These are phyloP conservation scores for Vigna hirtella DNA, from an alignment of 306 rosid species.

Conservation along the genomic window DNA sequence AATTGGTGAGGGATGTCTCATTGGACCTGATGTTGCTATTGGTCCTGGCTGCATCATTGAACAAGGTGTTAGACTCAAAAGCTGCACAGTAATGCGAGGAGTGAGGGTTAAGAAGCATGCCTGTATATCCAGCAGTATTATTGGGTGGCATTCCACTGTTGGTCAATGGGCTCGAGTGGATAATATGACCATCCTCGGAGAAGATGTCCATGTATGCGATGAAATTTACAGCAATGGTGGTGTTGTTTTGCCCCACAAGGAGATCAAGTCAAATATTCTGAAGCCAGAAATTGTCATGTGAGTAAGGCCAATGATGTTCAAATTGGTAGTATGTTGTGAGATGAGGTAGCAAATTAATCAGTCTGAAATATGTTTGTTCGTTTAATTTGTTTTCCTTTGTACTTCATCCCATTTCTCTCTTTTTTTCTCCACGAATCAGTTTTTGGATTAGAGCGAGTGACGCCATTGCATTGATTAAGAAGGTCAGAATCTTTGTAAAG, in stretches of 20 bases:
- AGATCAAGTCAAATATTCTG: constrained; percentile 90
- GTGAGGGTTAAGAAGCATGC: constrained; percentile 90
- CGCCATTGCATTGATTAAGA: constrained; percentile 37
- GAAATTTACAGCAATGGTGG: constrained; percentile 96
- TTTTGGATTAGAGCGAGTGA: constrained; percentile 43
- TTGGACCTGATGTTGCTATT: constrained; percentile 97
- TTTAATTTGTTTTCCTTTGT: constrained; percentile 21
- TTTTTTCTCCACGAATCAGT: constrained; percentile 37
- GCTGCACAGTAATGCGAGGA: constrained; percentile 96
- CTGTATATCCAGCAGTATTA: constrained; percentile 87
- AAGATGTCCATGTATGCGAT: constrained; percentile 92
- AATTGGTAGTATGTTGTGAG: constrained; percentile 37
- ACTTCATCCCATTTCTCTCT: constrained; percentile 25
- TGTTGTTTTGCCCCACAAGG: constrained; percentile 97
- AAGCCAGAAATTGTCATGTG: constrained; percentile 98
- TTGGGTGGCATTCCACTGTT: constrained; percentile 96
- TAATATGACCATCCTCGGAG: constrained; percentile 95
- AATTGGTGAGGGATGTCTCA: constrained; percentile 93
- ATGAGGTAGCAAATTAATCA: constrained; percentile 44
- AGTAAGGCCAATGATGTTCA: constrained; percentile 40
- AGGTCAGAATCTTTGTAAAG: constrained; percentile 39
- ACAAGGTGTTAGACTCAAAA: constrained; percentile 85
- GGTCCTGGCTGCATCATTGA: constrained; percentile 95
- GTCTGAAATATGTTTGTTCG: constrained; percentile 41
- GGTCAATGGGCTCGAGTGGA: constrained; percentile 98